Percentiles rank a stretch among this genome's conserved stretches.
phyloP scores from a whole-genome alignment of 2,329 filamentous ascomycete species.

The Dactylonectria macrodidyma region DNA sequence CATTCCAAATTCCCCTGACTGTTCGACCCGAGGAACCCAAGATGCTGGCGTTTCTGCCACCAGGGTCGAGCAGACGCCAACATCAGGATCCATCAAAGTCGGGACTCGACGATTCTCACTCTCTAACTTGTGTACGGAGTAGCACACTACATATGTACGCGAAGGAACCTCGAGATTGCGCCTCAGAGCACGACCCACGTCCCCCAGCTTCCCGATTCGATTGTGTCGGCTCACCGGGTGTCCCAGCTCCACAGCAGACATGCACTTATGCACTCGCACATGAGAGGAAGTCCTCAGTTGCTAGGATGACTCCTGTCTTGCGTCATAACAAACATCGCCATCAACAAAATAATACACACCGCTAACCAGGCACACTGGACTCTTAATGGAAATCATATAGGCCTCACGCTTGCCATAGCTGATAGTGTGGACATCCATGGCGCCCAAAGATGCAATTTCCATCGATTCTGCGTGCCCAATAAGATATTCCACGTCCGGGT shows the following conservation, averaged over 20 bases:
- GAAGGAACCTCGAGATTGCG: constrained; percentile 8
- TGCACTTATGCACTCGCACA: constrained; percentile 26
- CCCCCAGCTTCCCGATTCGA: constrained; percentile 30
- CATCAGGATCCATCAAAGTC: background rate
- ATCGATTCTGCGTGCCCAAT: constrained; percentile 9
- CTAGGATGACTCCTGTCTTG: constrained; percentile 33
- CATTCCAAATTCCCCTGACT: background rate
- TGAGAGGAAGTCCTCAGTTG: constrained; percentile 32
- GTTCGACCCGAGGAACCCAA: background rate
- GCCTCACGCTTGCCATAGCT: background rate
- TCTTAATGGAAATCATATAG: constrained; percentile 26
- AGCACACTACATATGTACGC: constrained; percentile 1
- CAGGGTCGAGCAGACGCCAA: background rate
- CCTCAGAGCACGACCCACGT: constrained; percentile 17
- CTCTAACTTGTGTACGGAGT: background rate
- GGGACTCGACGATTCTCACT: background rate
- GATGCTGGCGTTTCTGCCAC: background rate
- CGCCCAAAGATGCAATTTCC: background rate
- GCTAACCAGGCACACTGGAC: background rate
- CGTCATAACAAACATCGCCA: constrained; percentile 18
- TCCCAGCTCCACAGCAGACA: constrained; percentile 12
- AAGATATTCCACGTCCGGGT: background rate
- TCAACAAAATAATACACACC: constrained; percentile 24
- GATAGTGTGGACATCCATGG: background rate
- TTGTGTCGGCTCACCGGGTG: constrained; percentile 21